A percentile compares a stretch with the other conserved stretches of the same genome.
phyloP scores from a whole-genome alignment of 192 early-diverging fungal species.

The Haplosporangium gracile region DNA sequence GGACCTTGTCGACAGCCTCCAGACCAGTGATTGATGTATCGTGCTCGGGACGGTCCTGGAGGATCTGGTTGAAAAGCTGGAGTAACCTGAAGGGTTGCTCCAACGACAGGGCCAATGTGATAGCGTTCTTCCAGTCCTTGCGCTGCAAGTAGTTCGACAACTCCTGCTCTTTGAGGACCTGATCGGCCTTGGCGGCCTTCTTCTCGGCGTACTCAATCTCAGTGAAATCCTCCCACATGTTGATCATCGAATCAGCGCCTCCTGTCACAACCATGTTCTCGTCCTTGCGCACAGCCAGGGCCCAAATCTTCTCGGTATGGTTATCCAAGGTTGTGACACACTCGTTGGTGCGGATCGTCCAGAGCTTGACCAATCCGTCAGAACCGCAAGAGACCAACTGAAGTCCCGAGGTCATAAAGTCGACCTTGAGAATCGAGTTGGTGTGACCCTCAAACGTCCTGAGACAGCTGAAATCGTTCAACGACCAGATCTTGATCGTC shows the following conservation, averaged over 20 bases:
- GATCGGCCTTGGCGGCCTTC: conserved; percentile 78
- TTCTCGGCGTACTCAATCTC: conserved; percentile 84
- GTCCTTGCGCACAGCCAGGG: conserved; percentile 80
- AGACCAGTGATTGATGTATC: conserved; percentile 72
- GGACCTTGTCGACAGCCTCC: conserved; percentile 75
- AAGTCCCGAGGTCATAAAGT: conserved; percentile 88
- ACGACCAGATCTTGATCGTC: conserved; percentile 95
- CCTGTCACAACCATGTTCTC: conserved; percentile 86
- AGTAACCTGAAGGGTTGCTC: conserved; percentile 91
- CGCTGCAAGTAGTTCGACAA: conserved; percentile 86
- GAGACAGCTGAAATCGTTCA: conserved; percentile 89
- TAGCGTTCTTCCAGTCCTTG: conserved; percentile 95
- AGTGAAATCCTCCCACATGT: conserved; percentile 95
- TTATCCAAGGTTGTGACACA: conserved; percentile 94
- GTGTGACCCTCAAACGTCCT: conserved; percentile 97
- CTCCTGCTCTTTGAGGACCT: conserved; percentile 90
- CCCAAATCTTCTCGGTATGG: conserved; percentile 97
- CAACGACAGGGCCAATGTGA: conserved; percentile 89
- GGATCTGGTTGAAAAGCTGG: conserved; percentile 75
- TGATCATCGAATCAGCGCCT: conserved; percentile 91
- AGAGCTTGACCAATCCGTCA: conserved; percentile 96
- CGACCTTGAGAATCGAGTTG: conserved; percentile 91
- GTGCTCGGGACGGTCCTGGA: conserved; percentile 63
- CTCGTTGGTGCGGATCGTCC: conserved; percentile 92
- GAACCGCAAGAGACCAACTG: conserved; percentile 91